Evolutionary conservation across 2,329 filamentous ascomycete genomes (phyloP).

Genomic region (Cladophialophora chaetospira): DNA sequence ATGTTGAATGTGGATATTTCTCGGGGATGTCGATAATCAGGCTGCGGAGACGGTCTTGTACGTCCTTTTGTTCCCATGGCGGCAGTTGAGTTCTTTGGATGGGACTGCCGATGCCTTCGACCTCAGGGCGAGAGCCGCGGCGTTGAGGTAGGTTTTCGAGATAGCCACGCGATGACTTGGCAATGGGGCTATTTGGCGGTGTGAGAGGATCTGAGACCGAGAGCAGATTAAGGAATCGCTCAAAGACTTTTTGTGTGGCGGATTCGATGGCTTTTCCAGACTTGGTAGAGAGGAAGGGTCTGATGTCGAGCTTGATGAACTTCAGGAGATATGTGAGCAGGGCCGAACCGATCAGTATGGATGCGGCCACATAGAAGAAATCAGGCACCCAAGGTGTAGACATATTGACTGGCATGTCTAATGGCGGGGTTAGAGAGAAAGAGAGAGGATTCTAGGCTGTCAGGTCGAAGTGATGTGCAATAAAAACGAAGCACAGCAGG

Average conservation of each 20-base stretch:
- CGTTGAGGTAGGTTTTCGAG: constrained; percentile 23
- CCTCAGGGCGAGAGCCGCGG: constrained; percentile 17
- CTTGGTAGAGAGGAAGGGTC: constrained; percentile 17
- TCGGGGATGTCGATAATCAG: constrained; percentile 16
- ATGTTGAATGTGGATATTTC: constrained; percentile 18
- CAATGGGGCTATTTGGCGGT: constrained; percentile 5
- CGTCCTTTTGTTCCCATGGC: constrained; percentile 16
- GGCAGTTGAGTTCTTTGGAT: constrained; percentile 19
- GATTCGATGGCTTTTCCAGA: constrained; percentile 10
- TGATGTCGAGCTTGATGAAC: constrained; percentile 19
- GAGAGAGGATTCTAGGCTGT: not conserved
- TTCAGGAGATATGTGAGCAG: constrained; percentile 20
- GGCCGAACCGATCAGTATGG: constrained; percentile 20
- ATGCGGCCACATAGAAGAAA: constrained; percentile 18
- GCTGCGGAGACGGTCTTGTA: constrained; percentile 16
- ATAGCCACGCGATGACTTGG: constrained; percentile 20
- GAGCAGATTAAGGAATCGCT: constrained; percentile 13
- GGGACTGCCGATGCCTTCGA: constrained; percentile 16
- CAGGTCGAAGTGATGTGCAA: not conserved
- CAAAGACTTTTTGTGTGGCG: not conserved
- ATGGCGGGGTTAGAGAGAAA: not conserved
- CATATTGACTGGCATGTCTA: constrained; percentile 3
- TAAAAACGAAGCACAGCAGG: not conserved
- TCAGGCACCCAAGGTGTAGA: constrained; percentile 3
- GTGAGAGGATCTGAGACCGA: constrained; percentile 21